Percentiles rank a stretch among this genome's conserved stretches.
Conservation (phyloP, 306 rosid species). For the Prunus davidiana region DNA sequence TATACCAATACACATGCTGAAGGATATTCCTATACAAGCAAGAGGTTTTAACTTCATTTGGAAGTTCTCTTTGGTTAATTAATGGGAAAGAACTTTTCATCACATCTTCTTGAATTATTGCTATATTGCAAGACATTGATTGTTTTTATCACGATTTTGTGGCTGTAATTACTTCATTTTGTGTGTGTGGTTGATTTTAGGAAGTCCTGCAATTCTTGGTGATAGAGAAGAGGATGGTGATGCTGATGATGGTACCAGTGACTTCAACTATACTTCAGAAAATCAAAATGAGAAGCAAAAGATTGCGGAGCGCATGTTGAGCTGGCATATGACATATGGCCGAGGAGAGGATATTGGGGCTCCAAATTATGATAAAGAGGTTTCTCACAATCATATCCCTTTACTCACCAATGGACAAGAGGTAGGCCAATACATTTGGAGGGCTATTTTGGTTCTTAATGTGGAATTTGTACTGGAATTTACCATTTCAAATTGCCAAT, state of each 20-base stretch:
- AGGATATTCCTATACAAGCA: background rate
- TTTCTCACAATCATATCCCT: slow-evolving; percentile 70
- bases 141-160: background rate
- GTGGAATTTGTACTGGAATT: slow-evolving; percentile 2
- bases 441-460: background rate
- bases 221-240: slow-evolving; percentile 65
- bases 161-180: background rate
- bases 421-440: slow-evolving; percentile 43
- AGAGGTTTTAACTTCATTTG: background rate
- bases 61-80: background rate
- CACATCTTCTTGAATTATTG: background rate
- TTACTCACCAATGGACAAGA: slow-evolving; percentile 66
- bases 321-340: slow-evolving; percentile 80
- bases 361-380: slow-evolving; percentile 75
- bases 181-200: slow-evolving; percentile 40
- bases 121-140: background rate
- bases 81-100: background rate
- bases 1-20: background rate
- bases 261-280: slow-evolving; percentile 71
- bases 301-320: slow-evolving; percentile 82
- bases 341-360: slow-evolving; percentile 58
- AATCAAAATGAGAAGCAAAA: slow-evolving; percentile 77
- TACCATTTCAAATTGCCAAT: slow-evolving; percentile 11
- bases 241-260: slow-evolving; percentile 55
- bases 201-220: slow-evolving; percentile 87